phyloP scores from a whole-genome alignment of 2,329 filamentous ascomycete genomes.

The Paraconiothyrium sp. region DNA sequence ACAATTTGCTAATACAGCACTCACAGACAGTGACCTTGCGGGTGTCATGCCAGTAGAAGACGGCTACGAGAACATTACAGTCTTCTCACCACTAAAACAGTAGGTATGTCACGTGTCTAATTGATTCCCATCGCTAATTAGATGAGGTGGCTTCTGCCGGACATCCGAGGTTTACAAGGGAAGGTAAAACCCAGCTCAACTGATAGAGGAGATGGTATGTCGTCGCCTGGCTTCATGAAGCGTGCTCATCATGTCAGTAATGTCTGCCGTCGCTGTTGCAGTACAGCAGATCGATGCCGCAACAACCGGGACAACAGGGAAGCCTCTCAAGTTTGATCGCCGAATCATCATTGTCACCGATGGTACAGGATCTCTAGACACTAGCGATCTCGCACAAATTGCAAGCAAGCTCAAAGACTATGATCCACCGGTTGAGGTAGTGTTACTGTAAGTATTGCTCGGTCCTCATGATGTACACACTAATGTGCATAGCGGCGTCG shows the following conservation, averaged over 20 bases:
- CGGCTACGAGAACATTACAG: constrained; percentile 81
- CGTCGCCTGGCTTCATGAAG: not conserved
- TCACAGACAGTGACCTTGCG: constrained; percentile 37
- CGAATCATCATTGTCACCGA: constrained; percentile 85
- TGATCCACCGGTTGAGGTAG: constrained; percentile 72
- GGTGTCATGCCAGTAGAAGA: constrained; percentile 68
- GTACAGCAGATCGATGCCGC: constrained; percentile 87
- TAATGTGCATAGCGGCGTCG: constrained; percentile 72
- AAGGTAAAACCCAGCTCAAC: constrained; percentile 74
- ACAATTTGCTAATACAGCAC: not conserved
- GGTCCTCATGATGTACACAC: not conserved
- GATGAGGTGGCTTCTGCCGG: constrained; percentile 69
- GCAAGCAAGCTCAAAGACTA: constrained; percentile 76
- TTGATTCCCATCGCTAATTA: constrained; percentile 17
- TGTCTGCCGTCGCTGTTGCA: constrained; percentile 87
- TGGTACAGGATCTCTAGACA: constrained; percentile 76
- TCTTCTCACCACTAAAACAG: constrained; percentile 73
- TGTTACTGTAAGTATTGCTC: constrained; percentile 71
- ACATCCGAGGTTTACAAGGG: constrained; percentile 71
- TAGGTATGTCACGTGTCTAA: constrained; percentile 44
- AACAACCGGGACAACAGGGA: constrained; percentile 75
- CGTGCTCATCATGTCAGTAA: constrained; percentile 54
- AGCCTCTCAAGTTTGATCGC: constrained; percentile 48
- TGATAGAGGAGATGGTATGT: constrained; percentile 74
- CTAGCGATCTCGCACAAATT: constrained; percentile 75